Base-by-base conservation (phyloP, 2,329 filamentous ascomycete species). In the Penicillium sp. region DNA sequence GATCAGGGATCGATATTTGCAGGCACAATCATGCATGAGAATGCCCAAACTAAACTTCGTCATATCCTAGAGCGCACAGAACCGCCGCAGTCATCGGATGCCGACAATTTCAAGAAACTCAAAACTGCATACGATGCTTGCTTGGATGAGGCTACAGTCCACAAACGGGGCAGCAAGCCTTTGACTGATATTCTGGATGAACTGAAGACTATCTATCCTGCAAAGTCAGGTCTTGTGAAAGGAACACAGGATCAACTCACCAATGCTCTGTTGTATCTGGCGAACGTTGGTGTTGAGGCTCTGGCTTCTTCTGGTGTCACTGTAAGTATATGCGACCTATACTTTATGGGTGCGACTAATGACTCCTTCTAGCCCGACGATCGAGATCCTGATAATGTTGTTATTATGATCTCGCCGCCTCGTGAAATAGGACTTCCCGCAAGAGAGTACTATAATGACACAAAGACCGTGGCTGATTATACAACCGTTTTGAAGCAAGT, bases 111-210 rank as follows among this genome's bases (percentile, higher is more conserved):
- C 65, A 73, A 82, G 58, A 87, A 87, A 70, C 74, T 90, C 66
- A 83, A 87, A 69, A 72, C 79, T 44, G 82, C 81, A 0, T 90
- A 89, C 64, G 74, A 83, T 58, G 82, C 86, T 34, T 91, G 88
- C 66, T 81, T 88, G 70, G 79, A 90, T 63, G 82, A 87, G 66
- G 76, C 81, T 8, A 72, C 75, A 10, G 81, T 89, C 48, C 80
- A 81, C 60, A 71, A 80, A 42, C 68, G 78, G 11, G 87, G 86
- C 2, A 74, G 81, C 6, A 69, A 78, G 56, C 86, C 87, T 3
- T 69, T 91, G 39, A 69, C 79, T 18, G 69, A 80, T 5, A 71
- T 89, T 10, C 73, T 90, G n/a, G 70, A 79, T 14, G 71, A 81
- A 43, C 71, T 88, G 35, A 74, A 78, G 10, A 66, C 74, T 7